A percentile compares a stretch with the other conserved stretches of the same genome.
phyloP scores from a whole-genome alignment of 495 filamentous ascomycete genomes.

The Rhizodiscina lignyota region DNA sequence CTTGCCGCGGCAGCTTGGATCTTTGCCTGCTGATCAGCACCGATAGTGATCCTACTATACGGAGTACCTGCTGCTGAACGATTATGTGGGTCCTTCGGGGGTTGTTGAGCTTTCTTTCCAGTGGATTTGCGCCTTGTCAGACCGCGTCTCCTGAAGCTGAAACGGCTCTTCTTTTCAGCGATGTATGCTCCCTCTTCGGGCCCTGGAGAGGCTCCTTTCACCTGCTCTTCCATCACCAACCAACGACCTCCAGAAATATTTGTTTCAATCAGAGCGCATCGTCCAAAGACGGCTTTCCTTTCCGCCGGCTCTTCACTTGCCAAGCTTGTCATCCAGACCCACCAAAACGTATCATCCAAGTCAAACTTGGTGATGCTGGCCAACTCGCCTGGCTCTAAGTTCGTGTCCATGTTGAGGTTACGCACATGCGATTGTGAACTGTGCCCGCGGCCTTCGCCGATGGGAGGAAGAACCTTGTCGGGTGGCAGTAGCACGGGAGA shows the following conservation, averaged over 20 bases:
- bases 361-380: conserved; percentile 77
- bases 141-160: conserved; percentile 62
- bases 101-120: conserved; percentile 27
- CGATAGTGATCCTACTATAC: conserved; percentile 75
- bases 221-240: conserved; percentile 91
- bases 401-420: conserved; percentile 34
- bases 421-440: conserved; percentile 82
- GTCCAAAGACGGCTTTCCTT: conserved; percentile 83
- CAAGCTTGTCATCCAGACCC: conserved; percentile 98
- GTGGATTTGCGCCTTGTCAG: conserved; percentile 54
- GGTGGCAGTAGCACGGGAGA: conserved; percentile 63
- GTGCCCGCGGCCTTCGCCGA: conserved; percentile 50
- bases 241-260: conserved; percentile 64
- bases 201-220: conserved; percentile 80
- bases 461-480: conserved; percentile 79
- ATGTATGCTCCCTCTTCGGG: conserved; percentile 75
- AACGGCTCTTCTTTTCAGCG: conserved; percentile 83
- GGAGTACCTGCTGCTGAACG: conserved; percentile 28
- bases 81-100: conserved; percentile 29
- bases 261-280: conserved; percentile 86
- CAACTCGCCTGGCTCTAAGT: conserved; percentile 80
- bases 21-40: conserved; percentile 77
- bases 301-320: conserved; percentile 71
- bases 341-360: conserved; percentile 96
- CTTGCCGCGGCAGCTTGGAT: conserved; percentile 80